These are phyloP conservation scores for Suhomyces wounanorum DNA, from an alignment of 1,139 yeast genomes.

Conservation along the genomic window DNA sequence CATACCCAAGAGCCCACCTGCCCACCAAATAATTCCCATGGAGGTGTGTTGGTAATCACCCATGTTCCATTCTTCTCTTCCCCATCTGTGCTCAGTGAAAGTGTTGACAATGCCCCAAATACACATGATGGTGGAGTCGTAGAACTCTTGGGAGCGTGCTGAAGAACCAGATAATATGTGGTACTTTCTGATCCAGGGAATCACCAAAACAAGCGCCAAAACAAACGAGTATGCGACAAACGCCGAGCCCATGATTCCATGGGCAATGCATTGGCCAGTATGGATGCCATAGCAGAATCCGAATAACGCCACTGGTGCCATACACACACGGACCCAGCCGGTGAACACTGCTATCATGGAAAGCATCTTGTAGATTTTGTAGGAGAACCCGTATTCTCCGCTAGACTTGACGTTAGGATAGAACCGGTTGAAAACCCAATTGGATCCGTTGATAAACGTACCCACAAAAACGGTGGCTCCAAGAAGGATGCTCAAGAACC, in stretches of 20 bases:
- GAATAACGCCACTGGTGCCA: constrained; percentile 81
- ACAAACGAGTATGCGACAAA: constrained; percentile 79
- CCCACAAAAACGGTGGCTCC: constrained; percentile 55
- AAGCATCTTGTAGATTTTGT: constrained; percentile 44
- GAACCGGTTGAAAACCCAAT: constrained; percentile 41
- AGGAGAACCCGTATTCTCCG: constrained; percentile 14
- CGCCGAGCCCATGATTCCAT: constrained; percentile 94
- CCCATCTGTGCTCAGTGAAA: constrained; percentile 96
- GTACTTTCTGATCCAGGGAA: constrained; percentile 63
- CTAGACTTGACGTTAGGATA: constrained; percentile 27
- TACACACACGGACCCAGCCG: constrained; percentile 71
- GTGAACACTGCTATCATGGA: constrained; percentile 50
- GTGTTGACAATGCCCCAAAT: constrained; percentile 92
- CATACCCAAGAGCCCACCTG: constrained; percentile 85
- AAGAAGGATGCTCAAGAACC: constrained; percentile 54
- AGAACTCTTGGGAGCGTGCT: constrained; percentile 74
- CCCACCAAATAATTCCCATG: constrained; percentile 97
- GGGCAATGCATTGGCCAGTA: constrained; percentile 93
- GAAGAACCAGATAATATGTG: constrained; percentile 15
- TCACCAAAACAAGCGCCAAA: constrained; percentile 61
- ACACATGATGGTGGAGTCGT: constrained; percentile 78
- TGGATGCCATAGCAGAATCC: constrained; percentile 75
- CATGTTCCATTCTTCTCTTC: constrained; percentile 79
- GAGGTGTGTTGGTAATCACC: constrained; percentile 93
- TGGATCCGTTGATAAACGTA: constrained; percentile 54